Percentiles rank a stretch among this genome's conserved stretches.
Conservation (phyloP, 2,329 filamentous ascomycete genomes). For the Neoascochyta sp. region DNA sequence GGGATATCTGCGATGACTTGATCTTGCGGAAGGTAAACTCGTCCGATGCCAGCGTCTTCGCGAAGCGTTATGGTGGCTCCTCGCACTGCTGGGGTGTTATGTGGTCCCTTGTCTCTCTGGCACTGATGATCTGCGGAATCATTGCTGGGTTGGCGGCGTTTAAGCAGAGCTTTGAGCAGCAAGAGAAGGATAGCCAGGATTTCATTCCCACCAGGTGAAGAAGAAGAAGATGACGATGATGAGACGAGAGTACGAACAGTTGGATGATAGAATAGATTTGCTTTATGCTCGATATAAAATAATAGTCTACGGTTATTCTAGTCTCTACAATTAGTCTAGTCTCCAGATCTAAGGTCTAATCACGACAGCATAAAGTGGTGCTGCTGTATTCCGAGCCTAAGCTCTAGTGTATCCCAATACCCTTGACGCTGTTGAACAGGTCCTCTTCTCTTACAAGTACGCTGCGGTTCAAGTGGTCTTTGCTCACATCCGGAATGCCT, state of each 20-base stretch:
- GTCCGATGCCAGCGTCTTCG: constrained; percentile 76
- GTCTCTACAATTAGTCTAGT: too few species aligned
- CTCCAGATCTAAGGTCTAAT: too few species aligned
- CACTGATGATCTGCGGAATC: constrained; percentile 70
- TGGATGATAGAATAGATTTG: too few species aligned
- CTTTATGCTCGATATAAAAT: too few species aligned
- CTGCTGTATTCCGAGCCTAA: too few species aligned
- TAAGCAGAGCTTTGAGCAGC: constrained; percentile 64
- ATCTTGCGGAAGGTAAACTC: constrained; percentile 77
- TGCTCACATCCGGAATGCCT: constrained; percentile 19
- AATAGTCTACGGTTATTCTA: too few species aligned
- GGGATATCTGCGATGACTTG: constrained; percentile 82
- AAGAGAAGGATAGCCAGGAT: constrained; percentile 63
- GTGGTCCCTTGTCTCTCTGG: constrained; percentile 69
- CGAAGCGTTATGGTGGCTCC: constrained; percentile 71
- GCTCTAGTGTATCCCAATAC: constrained; percentile 12
- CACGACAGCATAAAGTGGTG: too few species aligned
- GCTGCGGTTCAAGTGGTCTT: constrained; percentile 17
- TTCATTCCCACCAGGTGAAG: constrained; percentile 65
- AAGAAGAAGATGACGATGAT: too few species aligned
- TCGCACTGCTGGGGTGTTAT: constrained; percentile 78
- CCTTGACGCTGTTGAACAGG: constrained; percentile 16
- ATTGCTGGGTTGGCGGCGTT: constrained; percentile 75
- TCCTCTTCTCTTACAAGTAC: constrained; percentile 20
- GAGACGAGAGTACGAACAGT: too few species aligned